Percentiles rank a stretch among this genome's conserved stretches.
Conservation (phyloP, 2,329 filamentous ascomycete species). For the Fusarium kyushuense region DNA sequence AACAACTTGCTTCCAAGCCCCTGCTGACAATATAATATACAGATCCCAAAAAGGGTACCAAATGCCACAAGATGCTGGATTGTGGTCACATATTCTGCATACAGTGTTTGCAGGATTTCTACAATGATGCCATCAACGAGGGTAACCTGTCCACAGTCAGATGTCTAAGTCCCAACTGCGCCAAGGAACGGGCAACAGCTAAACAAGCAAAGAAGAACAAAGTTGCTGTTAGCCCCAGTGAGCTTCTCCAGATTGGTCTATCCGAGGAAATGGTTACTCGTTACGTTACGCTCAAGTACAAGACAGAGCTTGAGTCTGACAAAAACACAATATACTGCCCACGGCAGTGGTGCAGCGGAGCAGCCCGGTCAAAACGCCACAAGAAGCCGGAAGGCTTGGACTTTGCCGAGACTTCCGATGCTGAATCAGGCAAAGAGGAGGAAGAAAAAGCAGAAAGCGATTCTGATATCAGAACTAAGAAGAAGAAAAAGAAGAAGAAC, state of each 20-base stretch:
- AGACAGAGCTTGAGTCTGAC: conserved; percentile 90
- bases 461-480: conserved; percentile 33
- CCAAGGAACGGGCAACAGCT: conserved; percentile 67
- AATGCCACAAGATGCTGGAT: conserved; percentile 83
- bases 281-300: conserved; percentile 91
- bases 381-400: conserved; percentile 77
- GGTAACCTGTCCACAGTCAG: conserved; percentile 84
- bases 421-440: conserved; percentile 62
- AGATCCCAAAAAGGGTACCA: conserved; percentile 89
- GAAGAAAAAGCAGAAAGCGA: conserved; percentile 49
- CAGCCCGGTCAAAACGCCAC: conserved; percentile 80
- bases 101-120: conserved; percentile 89
- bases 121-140: conserved; percentile 86
- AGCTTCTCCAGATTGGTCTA: conserved; percentile 82
- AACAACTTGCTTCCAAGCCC: background rate
- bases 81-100: conserved; percentile 94
- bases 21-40: background rate
- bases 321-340: conserved; percentile 94
- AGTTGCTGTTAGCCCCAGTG: conserved; percentile 80
- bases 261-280: conserved; percentile 80
- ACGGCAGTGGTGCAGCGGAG: conserved; percentile 90
- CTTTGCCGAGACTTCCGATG: conserved; percentile 67
- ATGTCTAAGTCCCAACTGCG: conserved; percentile 84
- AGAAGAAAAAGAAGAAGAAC: conserved; percentile 42
- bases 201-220: conserved; percentile 66